A percentile compares a stretch with the other conserved stretches of the same genome.
These are phyloP conservation scores for Ceratocystis alfenasii DNA, from an alignment of 2,329 filamentous ascomycete genomes.

Conservation along the genomic window DNA sequence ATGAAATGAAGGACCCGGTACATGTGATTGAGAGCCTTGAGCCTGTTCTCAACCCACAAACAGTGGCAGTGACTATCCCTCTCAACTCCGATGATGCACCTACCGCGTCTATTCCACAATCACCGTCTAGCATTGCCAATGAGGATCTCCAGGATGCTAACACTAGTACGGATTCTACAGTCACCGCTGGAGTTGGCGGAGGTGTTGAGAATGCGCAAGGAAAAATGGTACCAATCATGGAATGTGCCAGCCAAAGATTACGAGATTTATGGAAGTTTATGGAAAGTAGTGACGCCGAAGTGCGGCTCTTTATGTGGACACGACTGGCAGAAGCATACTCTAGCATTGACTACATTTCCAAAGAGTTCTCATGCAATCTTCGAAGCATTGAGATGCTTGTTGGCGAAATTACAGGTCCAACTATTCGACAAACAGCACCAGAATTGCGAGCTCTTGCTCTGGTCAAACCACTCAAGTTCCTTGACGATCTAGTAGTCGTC, in stretches of 20 bases:
- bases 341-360: constrained; percentile 71
- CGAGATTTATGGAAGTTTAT: constrained; percentile 79
- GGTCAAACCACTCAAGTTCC: constrained; percentile 62
- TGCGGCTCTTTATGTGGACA: constrained; percentile 81
- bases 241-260: constrained; percentile 46
- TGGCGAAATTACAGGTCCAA: constrained; percentile 47
- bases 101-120: not conserved
- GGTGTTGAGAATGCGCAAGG: constrained; percentile 21
- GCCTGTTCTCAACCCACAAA: constrained; percentile 68
- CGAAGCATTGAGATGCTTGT: constrained; percentile 77
- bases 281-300: constrained; percentile 63
- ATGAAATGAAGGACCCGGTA: constrained; percentile 67
- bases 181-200: not conserved
- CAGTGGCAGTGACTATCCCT: constrained; percentile 33
- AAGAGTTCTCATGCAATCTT: constrained; percentile 76
- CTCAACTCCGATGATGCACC: not conserved
- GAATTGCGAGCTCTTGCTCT: constrained; percentile 59
- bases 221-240: constrained; percentile 34
- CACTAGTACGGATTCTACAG: not conserved
- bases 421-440: constrained; percentile 46
- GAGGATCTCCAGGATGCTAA: not conserved
- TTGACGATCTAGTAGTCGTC: constrained; percentile 65
- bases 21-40: constrained; percentile 84
- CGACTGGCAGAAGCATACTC: constrained; percentile 82
- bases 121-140: not conserved